Base-by-base conservation (phyloP, 495 filamentous ascomycete genomes). In the Pyrenopolyporus hunteri region DNA sequence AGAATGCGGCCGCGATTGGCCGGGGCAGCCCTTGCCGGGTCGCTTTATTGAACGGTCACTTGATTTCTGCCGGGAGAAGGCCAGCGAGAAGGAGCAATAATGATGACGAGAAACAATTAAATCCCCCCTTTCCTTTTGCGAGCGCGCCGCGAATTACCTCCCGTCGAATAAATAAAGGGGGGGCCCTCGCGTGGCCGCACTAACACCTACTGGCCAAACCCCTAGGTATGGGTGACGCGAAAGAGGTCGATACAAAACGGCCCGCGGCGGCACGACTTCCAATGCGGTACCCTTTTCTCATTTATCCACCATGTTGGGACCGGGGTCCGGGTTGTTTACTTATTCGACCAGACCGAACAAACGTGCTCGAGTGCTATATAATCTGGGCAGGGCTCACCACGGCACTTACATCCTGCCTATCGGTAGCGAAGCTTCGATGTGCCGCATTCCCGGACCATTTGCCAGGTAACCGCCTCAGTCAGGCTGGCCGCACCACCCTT, bases 31-130 rank as follows among this genome's bases (percentile, higher is more conserved):
- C 33, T 54, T 51, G 51, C 46, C 57, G 63, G 52, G 63, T 33
- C 57, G 51, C 56, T 66, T 57, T 56, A 53, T 57, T 57, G 63
- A 57, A 37, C 31, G 23, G 63, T 60, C 63, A 60, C 63, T 66
- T 66, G 51, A 57, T 66, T 66, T 66, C 63, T 66, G 46, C 63
- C 63, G 63, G 37, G 37, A 23, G 37, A 17, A 20, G 20, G n/a
- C 20, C 23, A 22, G 19, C 37, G 0, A 42, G n/a, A 33, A 55
- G n/a, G 4, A 53, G 17, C 40, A 50, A n/a, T 23, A 49, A 45
- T n/a, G n/a, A 33, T 33, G 46, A 57, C 32, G 31, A 50, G n/a
- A 20, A 51, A 55, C 42, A 50, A 6, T 44, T 40, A n/a, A n/a
- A 32, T 49, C 2, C 82, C 80, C 25, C 26, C 57, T 14, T 47